These are phyloP conservation scores for Rugonectria rugulosa DNA, from an alignment of 2,329 filamentous ascomycete species.

Conservation along the genomic window DNA sequence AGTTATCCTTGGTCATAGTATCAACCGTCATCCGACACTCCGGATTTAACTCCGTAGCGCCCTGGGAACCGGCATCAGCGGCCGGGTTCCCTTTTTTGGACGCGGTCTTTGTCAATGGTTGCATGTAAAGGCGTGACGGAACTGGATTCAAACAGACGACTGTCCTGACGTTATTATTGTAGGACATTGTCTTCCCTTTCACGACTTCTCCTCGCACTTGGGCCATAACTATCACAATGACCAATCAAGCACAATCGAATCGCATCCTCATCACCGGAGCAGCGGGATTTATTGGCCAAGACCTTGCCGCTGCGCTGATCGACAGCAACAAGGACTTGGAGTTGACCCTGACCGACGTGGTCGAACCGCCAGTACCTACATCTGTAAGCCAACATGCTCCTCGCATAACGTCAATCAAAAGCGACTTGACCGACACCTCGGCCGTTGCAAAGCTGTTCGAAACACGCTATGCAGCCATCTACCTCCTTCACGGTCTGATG, in stretches of 20 bases:
- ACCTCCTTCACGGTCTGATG: constrained; percentile 70
- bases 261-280: constrained; percentile 67
- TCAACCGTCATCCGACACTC: background rate
- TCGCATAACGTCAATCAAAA: constrained; percentile 38
- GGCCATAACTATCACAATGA: too few relatives aligned
- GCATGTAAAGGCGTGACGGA: background rate
- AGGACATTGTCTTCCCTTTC: too few relatives aligned
- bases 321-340: constrained; percentile 42
- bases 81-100: constrained; percentile 11
- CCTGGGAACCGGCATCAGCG: constrained; percentile 1
- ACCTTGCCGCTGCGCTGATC: constrained; percentile 62
- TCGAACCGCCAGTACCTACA: constrained; percentile 55
- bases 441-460: constrained; percentile 40
- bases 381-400: constrained; percentile 40
- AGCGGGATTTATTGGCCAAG: constrained; percentile 68
- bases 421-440: constrained; percentile 44
- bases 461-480: constrained; percentile 53
- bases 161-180: too few relatives aligned
- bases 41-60: constrained; percentile 16
- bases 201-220: too few relatives aligned
- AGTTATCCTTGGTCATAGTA: too few relatives aligned
- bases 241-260: background rate
- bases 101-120: too few relatives aligned
- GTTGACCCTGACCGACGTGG: constrained; percentile 63
- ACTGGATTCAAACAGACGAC: background rate